These are phyloP conservation scores for Leptographium galeiforme DNA, from an alignment of 2,329 filamentous ascomycete species.

Conservation along the genomic window DNA sequence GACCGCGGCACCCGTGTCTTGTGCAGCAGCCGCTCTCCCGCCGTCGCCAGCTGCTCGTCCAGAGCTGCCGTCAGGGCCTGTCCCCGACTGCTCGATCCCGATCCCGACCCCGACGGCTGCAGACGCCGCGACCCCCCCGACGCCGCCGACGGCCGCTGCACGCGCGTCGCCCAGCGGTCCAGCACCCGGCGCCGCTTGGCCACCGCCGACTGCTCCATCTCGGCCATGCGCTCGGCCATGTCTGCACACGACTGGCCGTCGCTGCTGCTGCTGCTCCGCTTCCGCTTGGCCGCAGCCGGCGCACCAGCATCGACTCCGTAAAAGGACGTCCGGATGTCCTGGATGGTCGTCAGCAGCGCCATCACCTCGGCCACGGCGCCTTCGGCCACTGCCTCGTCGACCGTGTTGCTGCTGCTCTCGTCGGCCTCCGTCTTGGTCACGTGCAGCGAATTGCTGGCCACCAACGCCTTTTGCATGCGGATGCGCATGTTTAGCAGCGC, in stretches of 20 bases:
- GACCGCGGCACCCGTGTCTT: slow-evolving; percentile 60
- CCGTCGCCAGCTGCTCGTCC: slow-evolving; percentile 48
- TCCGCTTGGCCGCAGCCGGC: slow-evolving; percentile 29
- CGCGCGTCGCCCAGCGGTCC: slow-evolving; percentile 83
- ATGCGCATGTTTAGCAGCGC: slow-evolving; percentile 81
- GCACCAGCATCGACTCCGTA: slow-evolving; percentile 24
- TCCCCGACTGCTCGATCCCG: slow-evolving; percentile 34
- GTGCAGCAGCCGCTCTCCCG: slow-evolving; percentile 50
- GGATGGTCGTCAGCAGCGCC: slow-evolving; percentile 64
- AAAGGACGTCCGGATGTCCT: slow-evolving; percentile 52
- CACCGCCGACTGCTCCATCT: slow-evolving; percentile 45
- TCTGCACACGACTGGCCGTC: slow-evolving; percentile 33
- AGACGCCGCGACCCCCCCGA: slow-evolving; percentile 21
- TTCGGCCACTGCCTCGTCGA: slow-evolving; percentile 49
- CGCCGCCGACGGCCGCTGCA: slow-evolving; percentile 39
- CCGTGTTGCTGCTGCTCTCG: slow-evolving; percentile 16
- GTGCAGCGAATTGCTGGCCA: slow-evolving; percentile 64
- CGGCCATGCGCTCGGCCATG: slow-evolving; percentile 60
- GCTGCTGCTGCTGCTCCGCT: slow-evolving; percentile 8
- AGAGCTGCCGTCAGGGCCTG: slow-evolving; percentile 56
- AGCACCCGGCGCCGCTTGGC: slow-evolving; percentile 57
- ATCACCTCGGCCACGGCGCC: slow-evolving; percentile 57
- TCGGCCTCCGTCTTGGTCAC: slow-evolving; percentile 18
- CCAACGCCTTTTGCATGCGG: slow-evolving; percentile 79
- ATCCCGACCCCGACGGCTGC: slow-evolving; percentile 39